Evolutionary conservation across 371 early-diverging fungal genomes (phyloP), one percentile per base, ranked within the genome.

Genomic region (Apophysomyces elegans): DNA sequence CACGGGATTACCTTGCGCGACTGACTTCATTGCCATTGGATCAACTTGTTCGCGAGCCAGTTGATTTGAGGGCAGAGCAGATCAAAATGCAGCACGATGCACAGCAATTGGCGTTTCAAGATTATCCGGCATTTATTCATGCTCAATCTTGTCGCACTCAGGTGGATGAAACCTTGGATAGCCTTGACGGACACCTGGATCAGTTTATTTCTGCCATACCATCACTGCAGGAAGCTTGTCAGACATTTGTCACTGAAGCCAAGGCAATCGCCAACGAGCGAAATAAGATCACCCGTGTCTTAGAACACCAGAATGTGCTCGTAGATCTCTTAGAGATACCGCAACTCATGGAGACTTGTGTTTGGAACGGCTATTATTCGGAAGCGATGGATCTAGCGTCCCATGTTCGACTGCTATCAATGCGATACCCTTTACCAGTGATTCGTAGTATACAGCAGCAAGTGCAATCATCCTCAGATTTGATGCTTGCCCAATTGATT

Each of bases 311-410:
- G 56, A 76, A 81, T 36, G 84, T 84, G 13, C 64, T 90, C 66
- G 74, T 86, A 6, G 89, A 90, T 45, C 76, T 90, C 7, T 70
- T 93, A 7, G 93, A 91, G 62, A 92, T 93, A 38, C 95, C 95
- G 5, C 85, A 90, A 62, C 72, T 95, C 56, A 87, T 93, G 86
- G 91, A 95, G 62, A 91, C 91, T 0, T 91, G 93, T 72, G 90
- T 93, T 18, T 82, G 91, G 68, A 90, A 91, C 50, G 93, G 91
- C 0, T 90, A 91, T 60, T 93, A 93, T 62, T 88, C 91, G 38
- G 95, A 95, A 63, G 95, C 93, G 0, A 88, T 95, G 81, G 93
- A 93, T 64, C 71, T 95, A 35, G 86, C 89, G n/a, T 78, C 86
- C 3, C 90, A 92, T 75, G 91, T 91, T 5, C 83, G 86, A 5